phyloP scores from a whole-genome alignment of 1,284 basidiomycete genomes.

The Cystobasidium slooffiae region DNA sequence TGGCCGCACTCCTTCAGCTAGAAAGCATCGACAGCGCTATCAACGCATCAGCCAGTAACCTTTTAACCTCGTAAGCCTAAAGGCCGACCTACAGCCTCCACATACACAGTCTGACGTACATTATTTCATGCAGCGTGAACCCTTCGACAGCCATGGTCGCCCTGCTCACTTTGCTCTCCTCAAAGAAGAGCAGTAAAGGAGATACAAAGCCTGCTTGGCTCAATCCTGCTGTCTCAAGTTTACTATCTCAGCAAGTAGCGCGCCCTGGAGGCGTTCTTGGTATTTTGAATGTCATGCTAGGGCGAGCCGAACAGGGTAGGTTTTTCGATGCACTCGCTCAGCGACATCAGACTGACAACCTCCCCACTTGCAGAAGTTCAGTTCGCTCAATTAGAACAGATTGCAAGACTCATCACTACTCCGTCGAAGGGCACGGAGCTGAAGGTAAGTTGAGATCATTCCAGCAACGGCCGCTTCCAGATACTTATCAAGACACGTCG shows the following conservation, averaged over 20 bases:
- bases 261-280: conserved; percentile 48
- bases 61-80: conserved; percentile 20
- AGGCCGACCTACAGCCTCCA: not conserved
- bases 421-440: conserved; percentile 12
- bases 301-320: conserved; percentile 33
- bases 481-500: not conserved
- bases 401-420: conserved; percentile 34
- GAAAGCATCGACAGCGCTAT: not conserved
- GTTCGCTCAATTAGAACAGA: conserved; percentile 31
- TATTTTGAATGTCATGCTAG: conserved; percentile 49
- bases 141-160: conserved; percentile 37
- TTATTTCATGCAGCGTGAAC: conserved; percentile 10
- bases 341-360: too few species aligned
- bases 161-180: conserved; percentile 27
- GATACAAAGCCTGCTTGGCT: conserved; percentile 22
- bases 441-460: conserved; percentile 1
- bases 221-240: conserved; percentile 25
- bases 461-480: not conserved
- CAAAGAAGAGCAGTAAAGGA: not conserved
- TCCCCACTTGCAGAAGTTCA: conserved; percentile 17
- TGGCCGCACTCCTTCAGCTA: conserved; percentile 27
- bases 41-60: not conserved
- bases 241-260: conserved; percentile 47
- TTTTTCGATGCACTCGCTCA: too few species aligned
- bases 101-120: not conserved